Evolutionary conservation across 176 grass and related monocot genomes (phyloP), one percentile per base, ranked within the genome.

Genomic region (Poa pratensis): DNA sequence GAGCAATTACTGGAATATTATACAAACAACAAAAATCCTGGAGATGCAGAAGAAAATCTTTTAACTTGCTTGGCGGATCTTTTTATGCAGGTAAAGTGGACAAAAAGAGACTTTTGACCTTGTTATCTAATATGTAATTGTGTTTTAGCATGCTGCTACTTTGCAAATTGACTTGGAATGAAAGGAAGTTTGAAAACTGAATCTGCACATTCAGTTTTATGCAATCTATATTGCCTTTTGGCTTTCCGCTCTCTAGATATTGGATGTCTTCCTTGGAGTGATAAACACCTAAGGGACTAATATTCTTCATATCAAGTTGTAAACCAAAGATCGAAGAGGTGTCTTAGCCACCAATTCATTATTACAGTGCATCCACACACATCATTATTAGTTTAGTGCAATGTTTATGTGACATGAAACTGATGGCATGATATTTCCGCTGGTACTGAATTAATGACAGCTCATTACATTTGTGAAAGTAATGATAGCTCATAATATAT

Each of bases 61-160:
- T 85, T 98, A 82, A 94, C 96, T 48, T 98, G 93, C 87, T 92
- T 98, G 88, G 93, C 93, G 1, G 96, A 98, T 90, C 90, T 98
- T 79, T 98, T 98, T 78, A 86, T 90, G 82, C 96, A 98, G 96
- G 96, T 98, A 95, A 83, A 22, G n/a, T 80, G 46, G 32, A 49
- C 2, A 75, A n/a, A 66, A 79, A 23, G 26, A 50, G n/a, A 68
- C 42, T 6, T 69, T 71, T 53, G 5, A 65, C 42, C n/a, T 60
- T 52, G 14, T 79, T 32, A 64, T 64, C 26, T 64, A 2, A 49
- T 66, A 28, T 49, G 12, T 67, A 43, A 49, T 55, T 71, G 5
- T 83, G 20, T 77, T 66, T 35, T 30, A 43, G 80, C 60, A 74
- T 74, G 45, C 79, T 64, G 22, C 68, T 83, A 5, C 30, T 63